Conservation (phyloP, 2,329 filamentous ascomycete genomes). For the Colletotrichum kahawae region DNA sequence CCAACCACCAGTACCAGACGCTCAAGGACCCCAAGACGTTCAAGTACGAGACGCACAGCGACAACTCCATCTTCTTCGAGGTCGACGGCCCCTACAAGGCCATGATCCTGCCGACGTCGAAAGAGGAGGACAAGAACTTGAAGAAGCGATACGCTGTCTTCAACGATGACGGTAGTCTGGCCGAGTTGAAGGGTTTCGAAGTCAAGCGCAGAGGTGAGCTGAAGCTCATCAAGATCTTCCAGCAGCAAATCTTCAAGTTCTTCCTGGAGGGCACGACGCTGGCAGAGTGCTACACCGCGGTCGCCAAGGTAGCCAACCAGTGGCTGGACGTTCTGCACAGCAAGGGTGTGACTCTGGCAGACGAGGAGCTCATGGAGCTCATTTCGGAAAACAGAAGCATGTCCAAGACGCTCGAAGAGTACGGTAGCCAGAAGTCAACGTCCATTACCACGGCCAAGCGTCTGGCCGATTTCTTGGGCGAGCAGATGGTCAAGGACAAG, state of each 20-base stretch:
- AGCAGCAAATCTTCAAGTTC: slow-evolving; percentile 99
- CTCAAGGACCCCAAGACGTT: slow-evolving; percentile 79
- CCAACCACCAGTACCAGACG: slow-evolving; percentile 96
- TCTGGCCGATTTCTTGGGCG: slow-evolving; percentile 92
- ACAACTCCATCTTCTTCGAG: slow-evolving; percentile 99
- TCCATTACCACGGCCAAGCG: slow-evolving; percentile 98
- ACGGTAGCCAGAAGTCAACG: slow-evolving; percentile 93
- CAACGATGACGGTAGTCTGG: slow-evolving; percentile 94
- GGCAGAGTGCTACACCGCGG: slow-evolving; percentile 85
- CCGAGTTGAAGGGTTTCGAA: slow-evolving; percentile 96
- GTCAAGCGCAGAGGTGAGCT: slow-evolving; percentile 96
- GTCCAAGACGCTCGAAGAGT: slow-evolving; percentile 96
- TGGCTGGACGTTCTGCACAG: slow-evolving; percentile 96
- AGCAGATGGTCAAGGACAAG: slow-evolving; percentile 99
- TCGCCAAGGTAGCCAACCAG: slow-evolving; percentile 92
- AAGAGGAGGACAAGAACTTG: slow-evolving; percentile 99
- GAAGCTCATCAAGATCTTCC: slow-evolving; percentile 99
- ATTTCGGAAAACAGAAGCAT: slow-evolving; percentile 99
- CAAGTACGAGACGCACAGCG: slow-evolving; percentile 95
- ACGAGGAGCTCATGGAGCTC: slow-evolving; percentile 98
- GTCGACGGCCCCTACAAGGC: slow-evolving; percentile 97
- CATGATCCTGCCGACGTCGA: slow-evolving; percentile 96
- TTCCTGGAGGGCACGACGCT: slow-evolving; percentile 92
- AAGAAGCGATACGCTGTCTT: slow-evolving; percentile 99
- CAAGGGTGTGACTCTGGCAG: slow-evolving; percentile 86